Evolutionary conservation across 2,329 filamentous ascomycete genomes (phyloP).

Genomic region (Myriosclerotinia curreyana): DNA sequence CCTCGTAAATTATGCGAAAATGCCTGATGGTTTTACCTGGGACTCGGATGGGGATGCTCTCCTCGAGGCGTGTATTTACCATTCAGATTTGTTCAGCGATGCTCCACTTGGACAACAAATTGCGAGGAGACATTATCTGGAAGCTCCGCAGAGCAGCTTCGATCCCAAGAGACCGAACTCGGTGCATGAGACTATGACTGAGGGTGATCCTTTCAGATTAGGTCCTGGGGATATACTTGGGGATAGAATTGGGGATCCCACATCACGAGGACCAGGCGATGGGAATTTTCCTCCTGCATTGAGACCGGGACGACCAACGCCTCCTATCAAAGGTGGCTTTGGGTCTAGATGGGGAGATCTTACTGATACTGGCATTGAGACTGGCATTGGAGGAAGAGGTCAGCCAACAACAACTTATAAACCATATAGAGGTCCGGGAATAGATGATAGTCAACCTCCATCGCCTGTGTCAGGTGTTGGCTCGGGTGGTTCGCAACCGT

Average conservation of each 20-base stretch:
- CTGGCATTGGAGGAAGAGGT: not conserved
- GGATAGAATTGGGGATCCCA: not conserved
- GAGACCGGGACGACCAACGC: not conserved
- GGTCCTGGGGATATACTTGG: not conserved
- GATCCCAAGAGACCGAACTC: not conserved
- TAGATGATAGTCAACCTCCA: not conserved
- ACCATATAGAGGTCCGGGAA: not conserved
- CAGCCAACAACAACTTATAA: not conserved
- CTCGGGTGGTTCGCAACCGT: not conserved
- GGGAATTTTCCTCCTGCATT: no score
- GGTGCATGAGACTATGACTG: not conserved
- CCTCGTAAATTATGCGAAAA: not conserved
- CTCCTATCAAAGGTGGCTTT: not conserved
- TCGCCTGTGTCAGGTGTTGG: not conserved
- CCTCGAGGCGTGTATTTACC: not conserved
- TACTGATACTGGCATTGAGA: no score
- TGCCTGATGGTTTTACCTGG: not conserved
- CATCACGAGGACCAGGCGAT: not conserved
- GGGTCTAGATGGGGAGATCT: not conserved
- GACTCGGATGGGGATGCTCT: not conserved
- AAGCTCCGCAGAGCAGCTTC: no score
- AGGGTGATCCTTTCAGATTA: not conserved
- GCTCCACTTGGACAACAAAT: not conserved
- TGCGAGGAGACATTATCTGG: not conserved
- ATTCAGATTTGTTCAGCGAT: not conserved